A percentile compares a stretch with the other conserved stretches of the same genome.
Evolutionary conservation across 495 filamentous ascomycete species (phyloP).

Genomic region (Neurospora sp.): DNA sequence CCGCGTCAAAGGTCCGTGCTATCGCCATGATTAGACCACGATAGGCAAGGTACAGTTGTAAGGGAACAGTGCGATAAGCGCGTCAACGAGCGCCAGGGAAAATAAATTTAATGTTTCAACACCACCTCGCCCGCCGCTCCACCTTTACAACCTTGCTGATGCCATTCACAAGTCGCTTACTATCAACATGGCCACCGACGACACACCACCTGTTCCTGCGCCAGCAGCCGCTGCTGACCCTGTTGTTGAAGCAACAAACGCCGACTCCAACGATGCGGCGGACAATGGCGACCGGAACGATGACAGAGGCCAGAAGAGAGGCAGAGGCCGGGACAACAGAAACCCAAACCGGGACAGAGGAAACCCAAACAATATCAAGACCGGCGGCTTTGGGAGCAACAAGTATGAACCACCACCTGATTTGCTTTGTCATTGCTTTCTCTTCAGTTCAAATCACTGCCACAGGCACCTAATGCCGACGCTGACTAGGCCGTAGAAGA

Average conservation of each 20-base stretch:
- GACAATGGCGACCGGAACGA: slow-evolving; percentile 7
- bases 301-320: slow-evolving; percentile 1
- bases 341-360: slow-evolving; percentile 6
- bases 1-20: not conserved
- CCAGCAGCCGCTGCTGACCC: not conserved
- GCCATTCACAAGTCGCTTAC: not conserved
- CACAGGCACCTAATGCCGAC: slow-evolving; percentile 16
- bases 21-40: not conserved
- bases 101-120: not conserved
- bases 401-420: slow-evolving; percentile 10
- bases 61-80: not conserved
- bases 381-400: slow-evolving; percentile 13
- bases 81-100: not conserved
- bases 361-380: slow-evolving; percentile 10
- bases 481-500: slow-evolving; percentile 16
- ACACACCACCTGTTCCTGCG: slow-evolving; percentile 5
- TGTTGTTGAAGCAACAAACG: not conserved
- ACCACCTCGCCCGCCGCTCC: not conserved
- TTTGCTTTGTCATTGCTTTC: not conserved
- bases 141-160: not conserved
- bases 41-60: not conserved
- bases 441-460: not conserved
- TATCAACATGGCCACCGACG: slow-evolving; percentile 13
- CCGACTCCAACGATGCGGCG: not conserved
- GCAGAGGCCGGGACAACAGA: slow-evolving; percentile 9